Evolutionary conservation across 768 basidiomycete genomes (phyloP).

Genomic region (Brasilioporus rufonigricans): DNA sequence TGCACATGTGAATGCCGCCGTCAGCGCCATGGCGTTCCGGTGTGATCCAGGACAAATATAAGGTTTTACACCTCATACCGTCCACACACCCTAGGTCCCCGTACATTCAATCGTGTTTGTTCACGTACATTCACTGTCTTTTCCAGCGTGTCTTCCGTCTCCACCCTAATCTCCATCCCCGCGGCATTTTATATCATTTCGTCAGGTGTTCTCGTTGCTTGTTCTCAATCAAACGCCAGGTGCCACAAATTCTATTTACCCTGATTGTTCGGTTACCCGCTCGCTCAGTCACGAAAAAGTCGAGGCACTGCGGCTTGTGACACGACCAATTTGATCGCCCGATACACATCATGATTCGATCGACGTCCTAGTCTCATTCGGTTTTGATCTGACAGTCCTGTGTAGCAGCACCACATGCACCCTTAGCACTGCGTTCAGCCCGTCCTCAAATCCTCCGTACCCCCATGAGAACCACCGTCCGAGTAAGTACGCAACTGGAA

Average conservation of each 20-base stretch:
- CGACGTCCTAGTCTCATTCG: conserved; percentile 18
- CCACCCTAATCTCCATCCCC: conserved; percentile 33
- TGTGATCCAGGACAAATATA: conserved; percentile 32
- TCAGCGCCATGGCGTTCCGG: conserved; percentile 23
- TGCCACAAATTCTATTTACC: conserved; percentile 8
- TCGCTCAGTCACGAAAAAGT: conserved; percentile 1
- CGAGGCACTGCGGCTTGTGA: conserved; percentile 26
- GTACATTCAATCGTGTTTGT: conserved; percentile 31
- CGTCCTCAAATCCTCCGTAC: conserved; percentile 5
- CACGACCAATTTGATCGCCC: conserved; percentile 23
- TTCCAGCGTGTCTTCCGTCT: conserved; percentile 30
- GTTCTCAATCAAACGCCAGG: conserved; percentile 15
- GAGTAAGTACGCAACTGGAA: conserved; percentile 5
- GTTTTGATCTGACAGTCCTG: conserved; percentile 24
- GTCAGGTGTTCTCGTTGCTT: conserved; percentile 11
- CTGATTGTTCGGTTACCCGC: conserved; percentile 6
- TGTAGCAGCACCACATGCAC: conserved; percentile 28
- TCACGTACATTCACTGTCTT: conserved; percentile 35
- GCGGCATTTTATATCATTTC: conserved; percentile 27
- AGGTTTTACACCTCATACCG: conserved; percentile 35
- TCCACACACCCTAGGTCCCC: conserved; percentile 34
- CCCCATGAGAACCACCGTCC: conserved; percentile 4
- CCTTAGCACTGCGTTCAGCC: conserved; percentile 5
- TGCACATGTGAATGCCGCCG: conserved; percentile 35
- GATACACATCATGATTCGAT: conserved; percentile 23